phyloP scores from a whole-genome alignment of 2,329 filamentous ascomycete genomes.

The Pyrenophora tritici-repentis region DNA sequence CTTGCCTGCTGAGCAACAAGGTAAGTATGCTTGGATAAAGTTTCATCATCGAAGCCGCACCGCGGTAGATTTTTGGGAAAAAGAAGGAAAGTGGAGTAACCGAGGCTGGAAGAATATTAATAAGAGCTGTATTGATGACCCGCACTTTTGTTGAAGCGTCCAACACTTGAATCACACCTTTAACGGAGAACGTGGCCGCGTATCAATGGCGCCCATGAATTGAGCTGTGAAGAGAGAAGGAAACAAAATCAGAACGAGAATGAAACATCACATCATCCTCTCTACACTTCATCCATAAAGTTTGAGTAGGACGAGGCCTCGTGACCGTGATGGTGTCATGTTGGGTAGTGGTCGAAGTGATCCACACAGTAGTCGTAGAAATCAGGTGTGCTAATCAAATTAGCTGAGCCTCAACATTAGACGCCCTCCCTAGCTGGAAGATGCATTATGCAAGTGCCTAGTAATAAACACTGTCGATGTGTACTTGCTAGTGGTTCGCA shows the following conservation, averaged over 20 bases:
- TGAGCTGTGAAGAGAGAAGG: background rate
- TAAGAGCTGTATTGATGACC: background rate
- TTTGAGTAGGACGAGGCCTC: background rate
- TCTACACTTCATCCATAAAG: background rate
- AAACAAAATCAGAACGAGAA: background rate
- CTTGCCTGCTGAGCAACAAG: background rate
- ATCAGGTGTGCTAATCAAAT: slow-evolving; percentile 13
- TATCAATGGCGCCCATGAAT: background rate
- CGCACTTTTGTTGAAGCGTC: background rate
- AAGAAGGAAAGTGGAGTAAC: background rate
- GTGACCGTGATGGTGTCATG: slow-evolving; percentile 19
- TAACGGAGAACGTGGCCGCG: background rate
- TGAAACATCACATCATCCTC: background rate
- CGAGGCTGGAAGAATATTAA: too few relatives aligned
- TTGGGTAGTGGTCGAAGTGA: slow-evolving; percentile 5
- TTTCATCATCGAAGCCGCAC: background rate
- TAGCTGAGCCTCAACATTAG: background rate
- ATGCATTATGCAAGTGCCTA: slow-evolving; percentile 27
- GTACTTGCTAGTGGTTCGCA: slow-evolving; percentile 1
- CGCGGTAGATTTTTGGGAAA: background rate
- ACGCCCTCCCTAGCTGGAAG: slow-evolving; percentile 13
- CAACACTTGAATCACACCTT: background rate
- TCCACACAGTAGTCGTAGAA: slow-evolving; percentile 25
- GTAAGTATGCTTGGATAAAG: background rate
- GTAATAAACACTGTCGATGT: slow-evolving; percentile 30